phyloP scores from a whole-genome alignment of 495 filamentous ascomycete species.

The Aspergillus saccharolyticus region DNA sequence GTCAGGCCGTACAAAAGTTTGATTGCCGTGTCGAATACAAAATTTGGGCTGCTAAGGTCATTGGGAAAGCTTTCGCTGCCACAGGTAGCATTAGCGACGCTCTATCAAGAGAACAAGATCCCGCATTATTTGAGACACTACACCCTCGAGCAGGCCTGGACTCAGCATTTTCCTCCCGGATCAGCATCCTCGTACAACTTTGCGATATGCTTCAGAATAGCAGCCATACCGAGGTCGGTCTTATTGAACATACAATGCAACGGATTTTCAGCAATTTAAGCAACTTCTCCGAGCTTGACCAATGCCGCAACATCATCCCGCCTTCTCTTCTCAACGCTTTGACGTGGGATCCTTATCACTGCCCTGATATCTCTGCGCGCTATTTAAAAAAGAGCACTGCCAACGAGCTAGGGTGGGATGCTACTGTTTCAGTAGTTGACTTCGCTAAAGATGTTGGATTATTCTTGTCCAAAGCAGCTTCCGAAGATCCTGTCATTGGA shows the following conservation, averaged over 20 bases:
- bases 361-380: slow-evolving; percentile 24
- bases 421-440: slow-evolving; percentile 23
- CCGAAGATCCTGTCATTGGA: slow-evolving; percentile 60
- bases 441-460: slow-evolving; percentile 66
- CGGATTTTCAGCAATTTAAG: slow-evolving; percentile 57
- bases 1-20: slow-evolving; percentile 63
- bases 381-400: slow-evolving; percentile 14
- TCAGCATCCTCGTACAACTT: slow-evolving; percentile 58
- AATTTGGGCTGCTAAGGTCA: slow-evolving; percentile 75
- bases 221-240: slow-evolving; percentile 58
- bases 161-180: slow-evolving; percentile 35
- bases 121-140: slow-evolving; percentile 19
- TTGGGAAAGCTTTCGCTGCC: slow-evolving; percentile 79
- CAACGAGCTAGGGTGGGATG: slow-evolving; percentile 8
- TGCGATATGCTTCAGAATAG: slow-evolving; percentile 61
- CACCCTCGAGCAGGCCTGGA: slow-evolving; percentile 9
- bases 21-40: slow-evolving; percentile 62
- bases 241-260: slow-evolving; percentile 74
- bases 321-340: slow-evolving; percentile 37
- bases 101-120: slow-evolving; percentile 38
- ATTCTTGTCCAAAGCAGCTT: slow-evolving; percentile 54
- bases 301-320: slow-evolving; percentile 42
- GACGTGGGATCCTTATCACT: slow-evolving; percentile 41
- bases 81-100: slow-evolving; percentile 55
- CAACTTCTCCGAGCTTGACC: slow-evolving; percentile 40